Evolutionary conservation across 441 rosid species (phyloP).

Genomic region (Arabidopsis lyrata): DNA sequence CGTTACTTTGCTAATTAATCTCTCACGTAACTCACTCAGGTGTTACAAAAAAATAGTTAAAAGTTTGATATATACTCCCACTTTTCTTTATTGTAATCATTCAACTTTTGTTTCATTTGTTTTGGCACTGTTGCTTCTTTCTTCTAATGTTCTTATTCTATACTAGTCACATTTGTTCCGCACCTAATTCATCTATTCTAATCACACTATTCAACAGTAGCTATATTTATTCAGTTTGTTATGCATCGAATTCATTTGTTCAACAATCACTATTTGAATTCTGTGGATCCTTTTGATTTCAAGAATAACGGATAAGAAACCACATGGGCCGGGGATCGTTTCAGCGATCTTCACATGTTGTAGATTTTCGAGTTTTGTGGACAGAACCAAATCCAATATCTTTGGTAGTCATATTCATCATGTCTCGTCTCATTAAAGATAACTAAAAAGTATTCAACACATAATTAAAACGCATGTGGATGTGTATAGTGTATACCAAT

Average conservation of each 20-base stretch:
- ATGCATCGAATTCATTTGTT: slow-evolving; percentile 12
- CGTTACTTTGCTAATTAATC: no score
- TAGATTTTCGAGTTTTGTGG: slow-evolving; percentile 34
- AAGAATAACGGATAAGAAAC: slow-evolving; percentile 44
- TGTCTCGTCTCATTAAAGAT: slow-evolving; percentile 28
- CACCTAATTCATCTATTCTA: background rate
- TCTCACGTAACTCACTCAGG: background rate
- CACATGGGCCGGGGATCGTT: slow-evolving; percentile 40
- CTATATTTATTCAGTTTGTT: background rate
- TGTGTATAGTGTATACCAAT: slow-evolving; percentile 8
- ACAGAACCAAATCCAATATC: slow-evolving; percentile 37
- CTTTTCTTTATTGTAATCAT: background rate
- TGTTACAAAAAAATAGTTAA: background rate
- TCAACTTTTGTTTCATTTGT: background rate
- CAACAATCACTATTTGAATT: slow-evolving; percentile 5
- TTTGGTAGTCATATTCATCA: slow-evolving; percentile 21
- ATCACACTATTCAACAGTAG: background rate
- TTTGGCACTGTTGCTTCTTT: no score
- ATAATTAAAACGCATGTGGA: slow-evolving; percentile 27
- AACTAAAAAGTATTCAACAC: slow-evolving; percentile 4
- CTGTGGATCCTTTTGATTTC: slow-evolving; percentile 2
- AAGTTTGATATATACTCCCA: background rate
- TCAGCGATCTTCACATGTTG: slow-evolving; percentile 37
- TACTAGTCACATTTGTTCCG: background rate
- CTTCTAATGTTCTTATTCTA: background rate